A percentile compares a stretch with the other conserved stretches of the same genome.
phyloP scores from a whole-genome alignment of 2,329 filamentous ascomycete species.

The Pseudocercospora fuligena region DNA sequence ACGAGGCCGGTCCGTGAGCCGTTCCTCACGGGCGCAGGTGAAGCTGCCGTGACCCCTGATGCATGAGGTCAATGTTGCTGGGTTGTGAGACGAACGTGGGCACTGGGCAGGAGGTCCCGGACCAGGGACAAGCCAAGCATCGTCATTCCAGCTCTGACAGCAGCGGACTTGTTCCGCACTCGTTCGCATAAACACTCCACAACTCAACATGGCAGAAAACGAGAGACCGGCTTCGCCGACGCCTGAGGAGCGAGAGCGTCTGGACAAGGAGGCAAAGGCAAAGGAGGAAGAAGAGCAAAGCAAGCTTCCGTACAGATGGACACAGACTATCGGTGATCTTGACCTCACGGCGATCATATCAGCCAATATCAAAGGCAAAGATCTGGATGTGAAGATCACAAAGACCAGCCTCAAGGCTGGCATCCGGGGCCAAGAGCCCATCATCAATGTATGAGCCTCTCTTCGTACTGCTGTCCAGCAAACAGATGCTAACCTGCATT shows the following conservation, averaged over 20 bases:
- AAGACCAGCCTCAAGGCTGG: conserved; percentile 77
- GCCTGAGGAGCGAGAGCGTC: conserved; percentile 58
- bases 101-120: background rate
- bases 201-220: conserved; percentile 30
- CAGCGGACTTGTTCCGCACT: background rate
- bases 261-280: conserved; percentile 64
- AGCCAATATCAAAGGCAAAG: conserved; percentile 79
- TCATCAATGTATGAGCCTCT: conserved; percentile 68
- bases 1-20: background rate
- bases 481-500: background rate
- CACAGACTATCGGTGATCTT: conserved; percentile 86
- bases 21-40: background rate
- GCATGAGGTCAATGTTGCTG: background rate
- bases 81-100: background rate
- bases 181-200: conserved; percentile 1
- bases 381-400: conserved; percentile 82
- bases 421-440: conserved; percentile 84
- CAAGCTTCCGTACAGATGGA: conserved; percentile 95
- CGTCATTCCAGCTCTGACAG: background rate
- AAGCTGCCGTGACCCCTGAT: background rate
- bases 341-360: conserved; percentile 80
- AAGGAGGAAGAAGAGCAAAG: conserved; percentile 87
- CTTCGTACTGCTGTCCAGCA: background rate
- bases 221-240: conserved; percentile 51
- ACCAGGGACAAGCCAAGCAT: conserved; percentile 1